phyloP scores from a whole-genome alignment of 768 basidiomycete species.

The Suillus decipiens region DNA sequence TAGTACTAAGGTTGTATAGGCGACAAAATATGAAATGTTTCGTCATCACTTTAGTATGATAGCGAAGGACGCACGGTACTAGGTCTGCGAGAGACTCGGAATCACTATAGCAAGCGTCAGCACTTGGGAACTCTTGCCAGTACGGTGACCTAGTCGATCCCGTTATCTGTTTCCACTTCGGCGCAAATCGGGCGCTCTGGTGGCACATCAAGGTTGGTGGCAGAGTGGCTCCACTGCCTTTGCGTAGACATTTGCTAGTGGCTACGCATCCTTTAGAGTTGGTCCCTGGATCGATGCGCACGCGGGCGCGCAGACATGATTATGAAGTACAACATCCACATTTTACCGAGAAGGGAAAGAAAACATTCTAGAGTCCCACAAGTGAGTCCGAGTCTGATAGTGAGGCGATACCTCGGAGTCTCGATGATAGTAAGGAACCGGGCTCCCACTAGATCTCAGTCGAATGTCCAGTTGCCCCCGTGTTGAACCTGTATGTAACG shows the following conservation, averaged over 20 bases:
- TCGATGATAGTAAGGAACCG: neutral
- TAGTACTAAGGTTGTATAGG: too few relatives aligned
- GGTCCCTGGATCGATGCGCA: neutral
- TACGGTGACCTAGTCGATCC: neutral
- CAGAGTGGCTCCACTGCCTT: neutral
- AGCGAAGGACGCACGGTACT: neutral
- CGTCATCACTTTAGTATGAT: neutral
- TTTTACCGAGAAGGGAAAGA: neutral
- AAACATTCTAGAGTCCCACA: neutral
- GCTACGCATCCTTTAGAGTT: neutral
- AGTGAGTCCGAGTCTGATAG: neutral
- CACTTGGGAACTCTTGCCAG: neutral
- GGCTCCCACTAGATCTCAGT: neutral
- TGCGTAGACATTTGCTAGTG: neutral
- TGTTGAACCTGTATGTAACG: neutral
- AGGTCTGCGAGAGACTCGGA: neutral
- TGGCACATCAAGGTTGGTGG: neutral
- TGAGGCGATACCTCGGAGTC: neutral
- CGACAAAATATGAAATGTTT: neutral
- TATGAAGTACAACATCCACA: neutral
- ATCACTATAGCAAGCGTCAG: neutral
- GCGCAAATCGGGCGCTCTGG: neutral
- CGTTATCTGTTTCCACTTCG: neutral
- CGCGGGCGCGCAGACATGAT: neutral
- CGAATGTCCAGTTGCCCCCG: neutral